Evolutionary conservation across 495 filamentous ascomycete species (phyloP).

Genomic region (Penicillium macrosclerotiorum): DNA sequence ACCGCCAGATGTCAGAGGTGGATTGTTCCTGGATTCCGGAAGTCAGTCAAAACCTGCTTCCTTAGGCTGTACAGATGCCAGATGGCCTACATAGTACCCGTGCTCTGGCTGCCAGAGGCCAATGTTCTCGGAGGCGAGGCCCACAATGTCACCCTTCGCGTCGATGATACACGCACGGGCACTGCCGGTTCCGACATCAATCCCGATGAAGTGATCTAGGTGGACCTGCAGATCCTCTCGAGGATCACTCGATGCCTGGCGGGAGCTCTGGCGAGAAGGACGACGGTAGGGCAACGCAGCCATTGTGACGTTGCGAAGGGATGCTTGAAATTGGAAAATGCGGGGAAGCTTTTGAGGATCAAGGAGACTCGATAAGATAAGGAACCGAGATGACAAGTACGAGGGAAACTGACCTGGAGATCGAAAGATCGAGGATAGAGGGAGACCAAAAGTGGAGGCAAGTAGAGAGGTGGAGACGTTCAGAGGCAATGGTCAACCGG

Average conservation of each 20-base stretch:
- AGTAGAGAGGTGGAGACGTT: neutral
- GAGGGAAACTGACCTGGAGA: too few relatives aligned
- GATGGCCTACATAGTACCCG: constrained; percentile 71
- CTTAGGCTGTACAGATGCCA: neutral
- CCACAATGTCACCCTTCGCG: constrained; percentile 85
- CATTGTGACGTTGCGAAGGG: constrained; percentile 12
- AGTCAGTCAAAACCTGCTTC: constrained; percentile 13
- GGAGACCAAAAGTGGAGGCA: neutral
- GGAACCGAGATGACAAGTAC: too few relatives aligned
- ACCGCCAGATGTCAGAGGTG: constrained; percentile 90
- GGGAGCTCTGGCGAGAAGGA: constrained; percentile 38
- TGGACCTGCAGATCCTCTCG: constrained; percentile 55
- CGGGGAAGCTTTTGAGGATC: too few relatives aligned
- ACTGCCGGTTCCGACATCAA: constrained; percentile 95
- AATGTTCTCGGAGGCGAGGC: constrained; percentile 85
- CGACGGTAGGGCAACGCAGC: constrained; percentile 33
- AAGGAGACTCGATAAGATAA: too few relatives aligned
- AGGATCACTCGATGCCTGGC: constrained; percentile 54
- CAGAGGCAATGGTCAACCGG: too few relatives aligned
- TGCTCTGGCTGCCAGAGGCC: constrained; percentile 90
- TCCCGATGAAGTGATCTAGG: constrained; percentile 76
- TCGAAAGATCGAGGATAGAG: neutral
- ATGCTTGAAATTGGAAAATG: neutral
- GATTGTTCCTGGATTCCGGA: constrained; percentile 88
- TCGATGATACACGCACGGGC: constrained; percentile 94